A percentile compares a stretch with the other conserved stretches of the same genome.
Conservation (phyloP, 129 eudicot genomes). For the Deinandra increscens region DNA sequence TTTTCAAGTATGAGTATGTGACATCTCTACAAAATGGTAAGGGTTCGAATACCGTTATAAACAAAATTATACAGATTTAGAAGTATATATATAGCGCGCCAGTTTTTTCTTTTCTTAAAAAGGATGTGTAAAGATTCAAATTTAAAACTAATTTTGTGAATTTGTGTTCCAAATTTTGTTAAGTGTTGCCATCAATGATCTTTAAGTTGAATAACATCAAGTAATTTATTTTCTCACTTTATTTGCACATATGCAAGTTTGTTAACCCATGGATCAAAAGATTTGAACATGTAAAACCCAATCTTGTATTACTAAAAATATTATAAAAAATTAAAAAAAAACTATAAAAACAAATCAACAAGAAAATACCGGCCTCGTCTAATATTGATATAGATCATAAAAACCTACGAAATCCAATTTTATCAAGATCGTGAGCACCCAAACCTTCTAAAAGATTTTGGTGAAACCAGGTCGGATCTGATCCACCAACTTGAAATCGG, state of each 20-base stretch:
- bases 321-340: background rate
- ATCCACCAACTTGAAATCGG: too few relatives aligned
- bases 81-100: too few relatives aligned
- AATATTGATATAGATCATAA: background rate
- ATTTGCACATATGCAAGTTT: background rate
- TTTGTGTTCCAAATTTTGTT: background rate
- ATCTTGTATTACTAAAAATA: background rate
- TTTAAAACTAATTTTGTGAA: background rate
- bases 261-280: too few relatives aligned
- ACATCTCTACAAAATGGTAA: too few relatives aligned
- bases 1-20: background rate
- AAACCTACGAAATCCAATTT: background rate
- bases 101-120: too few relatives aligned
- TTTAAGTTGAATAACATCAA: background rate
- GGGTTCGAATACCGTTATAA: too few relatives aligned
- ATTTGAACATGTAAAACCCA: constrained; percentile 3
- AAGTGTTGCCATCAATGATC: background rate
- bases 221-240: background rate
- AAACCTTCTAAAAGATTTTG: background rate
- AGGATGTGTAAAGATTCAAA: too few relatives aligned
- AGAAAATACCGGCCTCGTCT: background rate
- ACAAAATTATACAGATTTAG: too few relatives aligned
- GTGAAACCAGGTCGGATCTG: too few relatives aligned
- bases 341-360: background rate
- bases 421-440: background rate